Evolutionary conservation across 345 rosid species (phyloP).

Genomic region (Nasturtium officinale): DNA sequence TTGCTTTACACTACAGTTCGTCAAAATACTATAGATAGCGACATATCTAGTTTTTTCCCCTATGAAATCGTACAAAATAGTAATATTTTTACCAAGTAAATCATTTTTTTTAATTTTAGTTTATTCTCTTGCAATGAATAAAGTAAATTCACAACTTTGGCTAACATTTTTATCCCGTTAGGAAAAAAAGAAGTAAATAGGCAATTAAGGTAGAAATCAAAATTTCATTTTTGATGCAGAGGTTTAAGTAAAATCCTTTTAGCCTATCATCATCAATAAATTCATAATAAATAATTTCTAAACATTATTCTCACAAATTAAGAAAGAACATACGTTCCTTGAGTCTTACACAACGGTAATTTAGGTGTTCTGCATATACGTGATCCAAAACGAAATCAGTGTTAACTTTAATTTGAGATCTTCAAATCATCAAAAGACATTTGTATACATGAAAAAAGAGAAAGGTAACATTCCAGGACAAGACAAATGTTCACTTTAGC

Average conservation of each 20-base stretch:
- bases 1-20: conserved; percentile 25
- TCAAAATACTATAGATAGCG: conserved; percentile 12
- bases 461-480: conserved; percentile 32
- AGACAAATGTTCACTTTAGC: conserved; percentile 38
- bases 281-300: too few species aligned
- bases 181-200: too few species aligned
- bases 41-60: not conserved
- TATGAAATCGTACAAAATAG: not conserved
- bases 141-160: not conserved
- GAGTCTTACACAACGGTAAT: conserved; percentile 3
- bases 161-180: not conserved
- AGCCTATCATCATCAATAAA: not conserved
- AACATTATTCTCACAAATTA: not conserved
- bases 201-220: not conserved
- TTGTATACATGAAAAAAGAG: conserved; percentile 19
- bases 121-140: not conserved
- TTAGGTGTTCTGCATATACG: not conserved
- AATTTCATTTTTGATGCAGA: not conserved
- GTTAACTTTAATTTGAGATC: conserved; percentile 35
- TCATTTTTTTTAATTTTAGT: not conserved
- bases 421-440: conserved; percentile 31
- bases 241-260: not conserved
- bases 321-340: conserved; percentile 18
- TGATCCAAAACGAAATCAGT: conserved; percentile 6
- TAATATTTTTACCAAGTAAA: not conserved